Base-by-base conservation (phyloP, 2,329 filamentous ascomycete species). In the Aotearoamyces nothofagi region DNA sequence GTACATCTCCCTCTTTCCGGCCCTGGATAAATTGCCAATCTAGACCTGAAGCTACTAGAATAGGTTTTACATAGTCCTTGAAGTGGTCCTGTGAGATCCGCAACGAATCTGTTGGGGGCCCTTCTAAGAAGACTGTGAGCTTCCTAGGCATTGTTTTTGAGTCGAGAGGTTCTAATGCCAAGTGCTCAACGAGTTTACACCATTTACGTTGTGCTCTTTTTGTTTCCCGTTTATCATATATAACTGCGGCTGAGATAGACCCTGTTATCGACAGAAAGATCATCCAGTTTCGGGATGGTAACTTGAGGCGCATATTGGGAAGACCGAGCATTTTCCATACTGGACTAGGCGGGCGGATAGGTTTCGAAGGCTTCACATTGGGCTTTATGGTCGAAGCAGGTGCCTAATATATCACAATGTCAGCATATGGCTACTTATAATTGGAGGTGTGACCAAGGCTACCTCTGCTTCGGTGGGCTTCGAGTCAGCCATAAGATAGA, bases 11-110 rank as follows among this genome's bases (percentile, higher is more conserved):
- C 58, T 94, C 80, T 49, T 78, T 76, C 30, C 86, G 65, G 4
- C 87, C 90, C 55, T 96, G 87, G 5, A 96, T 69, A 33, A 94
- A 92, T 45, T 94, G 87, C 74, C 92, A 96, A 52, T 98, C 90
- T 47, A 96, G 58, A 1, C 86, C 86, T 2, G 82, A 87, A 3
- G 83, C 78, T 4, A 90, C 80, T 22, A 98, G 58, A 15, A 98
- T 69, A 2, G 90, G 90, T 61, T 96, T 96, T 24, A 94, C 70
- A 49, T 94, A 98, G 51, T 93, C 82, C 46, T 84, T 77, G 54
- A 93, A 98, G 55, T 96, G 86, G 42, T 96, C 84, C 44, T 92
- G 78, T n/a, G 86, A 81, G 23, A 70, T 57, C 32, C 84, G 69
- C 30, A 96, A 58, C 4, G 82, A 78, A 54, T 96, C 87, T 9